Base-by-base conservation (phyloP, 306 rosid genomes). In the Fragaria vesca region DNA sequence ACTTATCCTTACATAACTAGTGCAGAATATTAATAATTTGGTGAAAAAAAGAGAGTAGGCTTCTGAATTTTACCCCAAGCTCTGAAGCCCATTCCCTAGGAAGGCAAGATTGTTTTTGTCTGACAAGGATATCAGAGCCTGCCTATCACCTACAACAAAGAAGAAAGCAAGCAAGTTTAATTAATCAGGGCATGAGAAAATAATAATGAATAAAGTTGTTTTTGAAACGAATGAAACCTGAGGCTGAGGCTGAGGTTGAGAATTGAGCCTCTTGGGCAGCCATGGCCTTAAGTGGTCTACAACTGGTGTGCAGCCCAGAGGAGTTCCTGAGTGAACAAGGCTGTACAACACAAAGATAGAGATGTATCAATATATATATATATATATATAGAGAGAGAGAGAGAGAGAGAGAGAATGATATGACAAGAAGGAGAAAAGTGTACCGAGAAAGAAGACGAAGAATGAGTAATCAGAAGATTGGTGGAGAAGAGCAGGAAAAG, bases 101-200 rank as follows among this genome's bases (percentile, higher is more conserved):
- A 89, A 78, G 57, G 91, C 80, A 4, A 95, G 92, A 86, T 88
- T 90, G 80, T 85, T 95, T 89, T 92, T 95, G 86, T 95, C 91
- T 21, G 97, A 95, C 84, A 95, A 78, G 11, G 97, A 95, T 88
- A 95, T 91, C 71, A 95, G 85, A 40, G 90, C 99, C 80, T 85
- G 97, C 85, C 85, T 91, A 77, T 79, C 79, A 13, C 93, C 99
- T 95, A 86, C 74, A 81, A 81, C 66, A 76, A n/a, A 47, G 20
- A 42, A 72, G 61, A 18, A 70, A 5, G 69, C 48, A 78, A 58
- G 9, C 63, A 50, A 66, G 34, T 32, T 32, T 32, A 28, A 45
- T 51, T 50, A 30, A 62, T 43, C 38, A 20, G 36, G 11, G 7
- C 12, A 73, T 4, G 71, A 84, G 52, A 7, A 52, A 4, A 32